Conservation (phyloP, 2,329 filamentous ascomycete species). For the Coniella vitis region DNA sequence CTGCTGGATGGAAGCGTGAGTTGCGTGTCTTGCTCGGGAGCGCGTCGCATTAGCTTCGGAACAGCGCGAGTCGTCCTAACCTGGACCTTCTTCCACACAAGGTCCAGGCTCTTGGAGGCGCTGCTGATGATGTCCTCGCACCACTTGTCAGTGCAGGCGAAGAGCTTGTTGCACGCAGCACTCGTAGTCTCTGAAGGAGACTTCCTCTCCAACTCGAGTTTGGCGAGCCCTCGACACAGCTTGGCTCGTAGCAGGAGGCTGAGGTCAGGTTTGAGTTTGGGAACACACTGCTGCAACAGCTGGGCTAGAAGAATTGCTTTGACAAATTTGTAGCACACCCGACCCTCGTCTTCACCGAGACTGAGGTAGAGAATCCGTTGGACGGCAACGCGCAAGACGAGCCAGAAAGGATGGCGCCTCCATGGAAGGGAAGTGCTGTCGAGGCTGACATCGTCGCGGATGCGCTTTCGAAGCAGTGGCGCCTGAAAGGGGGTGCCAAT, state of each 20-base stretch:
- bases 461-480: constrained; percentile 42
- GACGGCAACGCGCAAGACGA: constrained; percentile 50
- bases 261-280: constrained; percentile 28
- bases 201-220: constrained; percentile 41
- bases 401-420: constrained; percentile 54
- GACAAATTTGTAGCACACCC: constrained; percentile 49
- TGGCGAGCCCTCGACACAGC: constrained; percentile 47
- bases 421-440: constrained; percentile 43
- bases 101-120: constrained; percentile 25
- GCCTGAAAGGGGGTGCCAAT: constrained; percentile 35
- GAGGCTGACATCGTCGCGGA: constrained; percentile 54
- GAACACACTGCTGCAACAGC: constrained; percentile 34
- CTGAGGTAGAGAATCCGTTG: constrained; percentile 40
- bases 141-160: constrained; percentile 20
- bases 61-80: constrained; percentile 29
- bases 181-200: background rate
- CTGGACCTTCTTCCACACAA: constrained; percentile 35
- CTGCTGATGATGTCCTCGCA: constrained; percentile 25
- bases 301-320: constrained; percentile 40
- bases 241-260: constrained; percentile 39
- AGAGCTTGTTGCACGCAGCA: constrained; percentile 23
- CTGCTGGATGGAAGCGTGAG: constrained; percentile 37
- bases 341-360: constrained; percentile 34
- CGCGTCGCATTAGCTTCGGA: constrained; percentile 30
- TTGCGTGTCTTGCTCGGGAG: constrained; percentile 23